phyloP scores from a whole-genome alignment of 805 yeast genomes.

The Schwanniomyces sp. region DNA sequence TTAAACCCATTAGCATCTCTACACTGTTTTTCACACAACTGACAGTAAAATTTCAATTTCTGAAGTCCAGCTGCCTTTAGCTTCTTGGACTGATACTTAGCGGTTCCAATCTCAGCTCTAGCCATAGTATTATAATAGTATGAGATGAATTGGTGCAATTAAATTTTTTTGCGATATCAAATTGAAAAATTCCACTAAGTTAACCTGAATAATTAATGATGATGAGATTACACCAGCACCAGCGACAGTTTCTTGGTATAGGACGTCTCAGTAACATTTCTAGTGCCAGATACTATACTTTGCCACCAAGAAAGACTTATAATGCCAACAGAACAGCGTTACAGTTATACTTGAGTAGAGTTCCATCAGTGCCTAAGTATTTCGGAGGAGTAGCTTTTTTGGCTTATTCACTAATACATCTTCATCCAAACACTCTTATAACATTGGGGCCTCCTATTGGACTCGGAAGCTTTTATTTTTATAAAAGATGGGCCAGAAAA shows the following conservation, averaged over 20 bases:
- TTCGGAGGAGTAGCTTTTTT: constrained; percentile 22
- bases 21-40: constrained; percentile 88
- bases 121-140: constrained; percentile 14
- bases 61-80: constrained; percentile 84
- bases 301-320: constrained; percentile 36
- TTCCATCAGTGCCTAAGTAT: constrained; percentile 28
- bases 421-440: constrained; percentile 35
- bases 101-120: constrained; percentile 39
- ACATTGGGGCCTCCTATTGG: constrained; percentile 39
- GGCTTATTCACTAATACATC: constrained; percentile 28
- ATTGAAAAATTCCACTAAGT: not conserved
- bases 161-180: not conserved
- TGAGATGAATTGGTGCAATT: not conserved
- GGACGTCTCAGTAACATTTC: not conserved
- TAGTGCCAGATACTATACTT: constrained; percentile 5
- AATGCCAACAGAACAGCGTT: constrained; percentile 21
- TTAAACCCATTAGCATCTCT: constrained; percentile 95
- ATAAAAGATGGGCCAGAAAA: constrained; percentile 11
- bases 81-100: constrained; percentile 72
- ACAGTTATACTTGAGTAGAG: constrained; percentile 23
- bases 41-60: constrained; percentile 85
- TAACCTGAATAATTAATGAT: not conserved
- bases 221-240: not conserved
- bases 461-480: constrained; percentile 24
- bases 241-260: not conserved